Base-by-base conservation (phyloP, 768 basidiomycete genomes). In the Baorangia bicolor region DNA sequence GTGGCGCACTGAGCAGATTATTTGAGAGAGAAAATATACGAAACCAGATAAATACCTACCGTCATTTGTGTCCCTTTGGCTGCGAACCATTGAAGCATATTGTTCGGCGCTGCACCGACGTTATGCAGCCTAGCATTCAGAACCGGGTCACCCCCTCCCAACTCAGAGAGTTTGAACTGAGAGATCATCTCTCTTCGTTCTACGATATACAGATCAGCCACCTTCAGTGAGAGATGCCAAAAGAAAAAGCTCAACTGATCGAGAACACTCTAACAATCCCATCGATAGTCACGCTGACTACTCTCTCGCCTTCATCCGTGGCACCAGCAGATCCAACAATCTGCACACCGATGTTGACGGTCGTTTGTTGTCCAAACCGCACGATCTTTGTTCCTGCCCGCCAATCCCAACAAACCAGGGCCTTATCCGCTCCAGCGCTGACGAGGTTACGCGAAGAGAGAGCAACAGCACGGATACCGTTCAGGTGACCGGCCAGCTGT, bases 71-170 rank as follows among this genome's bases (percentile, higher is more conserved):
- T 82, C 1, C 92, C 92, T 61, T 93, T 91, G 2, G 92, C 91
- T 7, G 92, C 92, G 67, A 94, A 94, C 92, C 92, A 94, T 82
- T 94, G 92, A 12, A 94, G 77, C 91, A 91, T 92, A 68, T 92
- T 92, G 64, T 93, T 88, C 28, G 90, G 84, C 0, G 90, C 90
- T 23, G 81, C 69, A 1, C 93, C 93, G 10, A 95, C 87, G 60
- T 91, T 85, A 62, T 83, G 82, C 52, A 95, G 67, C 64, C 85
- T 90, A 1, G 83, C 72, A 57, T 79, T 85, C 62, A 90, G 65
- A 23, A 82, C 74, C 18, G 87, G 85, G 69, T 93, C 87, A 0
- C 81, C 73, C 0, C 73, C 83, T 20, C 85, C 89, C 41, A 96
- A 73, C 56, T 93, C 90, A 3, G 86, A 83, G 41, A 96, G 77